Conservation (phyloP, 2,329 filamentous ascomycete genomes). For the Dactylonectria macrodidyma region DNA sequence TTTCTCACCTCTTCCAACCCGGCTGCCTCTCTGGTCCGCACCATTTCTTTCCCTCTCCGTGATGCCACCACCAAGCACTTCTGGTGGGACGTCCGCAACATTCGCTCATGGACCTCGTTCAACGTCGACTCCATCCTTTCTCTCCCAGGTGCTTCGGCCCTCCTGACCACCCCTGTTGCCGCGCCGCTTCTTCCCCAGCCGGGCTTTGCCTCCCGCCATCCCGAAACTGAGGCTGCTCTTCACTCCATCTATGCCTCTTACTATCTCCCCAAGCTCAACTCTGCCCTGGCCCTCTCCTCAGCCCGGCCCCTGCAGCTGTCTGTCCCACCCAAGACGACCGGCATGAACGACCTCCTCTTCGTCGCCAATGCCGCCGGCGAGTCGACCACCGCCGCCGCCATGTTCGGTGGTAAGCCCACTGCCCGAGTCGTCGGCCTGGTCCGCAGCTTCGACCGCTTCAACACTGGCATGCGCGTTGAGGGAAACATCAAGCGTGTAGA, state of each 20-base stretch:
- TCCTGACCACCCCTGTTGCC: conserved; percentile 80
- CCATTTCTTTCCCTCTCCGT: conserved; percentile 77
- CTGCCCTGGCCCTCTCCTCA: conserved; percentile 83
- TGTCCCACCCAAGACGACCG: conserved; percentile 54
- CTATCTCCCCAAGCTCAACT: conserved; percentile 90
- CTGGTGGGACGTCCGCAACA: conserved; percentile 96
- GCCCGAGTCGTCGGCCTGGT: conserved; percentile 85
- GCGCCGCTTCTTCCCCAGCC: conserved; percentile 73
- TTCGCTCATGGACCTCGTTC: conserved; percentile 88
- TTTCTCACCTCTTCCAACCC: conserved; percentile 88
- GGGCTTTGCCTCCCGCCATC: conserved; percentile 72
- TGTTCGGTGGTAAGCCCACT: conserved; percentile 64
- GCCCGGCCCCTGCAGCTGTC: conserved; percentile 72
- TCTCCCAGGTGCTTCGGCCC: conserved; percentile 79
- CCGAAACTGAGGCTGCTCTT: conserved; percentile 84
- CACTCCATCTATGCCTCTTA: conserved; percentile 82
- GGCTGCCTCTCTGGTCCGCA: conserved; percentile 84
- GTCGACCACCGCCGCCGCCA: conserved; percentile 67
- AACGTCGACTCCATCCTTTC: conserved; percentile 78
- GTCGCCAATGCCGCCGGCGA: conserved; percentile 74
- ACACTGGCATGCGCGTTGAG: conserved; percentile 92
- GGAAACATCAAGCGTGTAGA: conserved; percentile 88
- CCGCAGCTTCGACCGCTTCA: conserved; percentile 94
- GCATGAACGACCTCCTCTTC: conserved; percentile 71
- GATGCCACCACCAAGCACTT: conserved; percentile 84